A percentile compares a stretch with the other conserved stretches of the same genome.
Conservation (phyloP, 164 flowering plant genomes). For the Buxus sempervirens region DNA sequence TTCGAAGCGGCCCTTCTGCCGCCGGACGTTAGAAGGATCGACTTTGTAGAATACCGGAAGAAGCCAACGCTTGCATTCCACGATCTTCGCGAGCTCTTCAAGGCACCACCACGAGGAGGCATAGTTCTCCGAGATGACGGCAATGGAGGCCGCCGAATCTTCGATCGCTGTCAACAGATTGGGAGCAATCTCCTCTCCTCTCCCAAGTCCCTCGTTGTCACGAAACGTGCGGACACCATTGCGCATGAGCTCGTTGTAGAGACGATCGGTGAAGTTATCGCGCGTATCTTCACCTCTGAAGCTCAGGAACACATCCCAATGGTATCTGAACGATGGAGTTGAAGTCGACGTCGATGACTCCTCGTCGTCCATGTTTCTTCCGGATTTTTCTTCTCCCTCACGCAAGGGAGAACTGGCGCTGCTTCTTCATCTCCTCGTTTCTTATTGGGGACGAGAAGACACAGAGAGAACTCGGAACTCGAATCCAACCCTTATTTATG, state of each 20-base stretch:
- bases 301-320: slow-evolving; percentile 32
- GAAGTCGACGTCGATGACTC: neutral
- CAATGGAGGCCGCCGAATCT: neutral
- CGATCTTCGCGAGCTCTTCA: slow-evolving; percentile 9
- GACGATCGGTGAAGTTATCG: slow-evolving; percentile 20
- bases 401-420: no score
- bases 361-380: neutral
- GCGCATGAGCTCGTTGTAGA: slow-evolving; percentile 14
- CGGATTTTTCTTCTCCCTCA: neutral
- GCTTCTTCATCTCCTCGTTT: no score
- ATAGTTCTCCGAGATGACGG: slow-evolving; percentile 9
- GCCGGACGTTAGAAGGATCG: slow-evolving; percentile 5
- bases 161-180: slow-evolving; percentile 4
- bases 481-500: no score
- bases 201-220: slow-evolving; percentile 23
- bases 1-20: slow-evolving; percentile 6
- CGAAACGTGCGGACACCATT: slow-evolving; percentile 22
- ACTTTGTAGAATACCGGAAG: slow-evolving; percentile 11
- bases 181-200: slow-evolving; percentile 7
- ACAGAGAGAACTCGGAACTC: no score
- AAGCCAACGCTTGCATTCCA: neutral
- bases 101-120: slow-evolving; percentile 17
- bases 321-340: neutral
- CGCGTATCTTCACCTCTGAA: slow-evolving; percentile 21
- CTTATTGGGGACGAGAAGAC: no score